Evolutionary conservation across 2,329 filamentous ascomycete genomes (phyloP).

Genomic region (Teratosphaeria epicoccoides): DNA sequence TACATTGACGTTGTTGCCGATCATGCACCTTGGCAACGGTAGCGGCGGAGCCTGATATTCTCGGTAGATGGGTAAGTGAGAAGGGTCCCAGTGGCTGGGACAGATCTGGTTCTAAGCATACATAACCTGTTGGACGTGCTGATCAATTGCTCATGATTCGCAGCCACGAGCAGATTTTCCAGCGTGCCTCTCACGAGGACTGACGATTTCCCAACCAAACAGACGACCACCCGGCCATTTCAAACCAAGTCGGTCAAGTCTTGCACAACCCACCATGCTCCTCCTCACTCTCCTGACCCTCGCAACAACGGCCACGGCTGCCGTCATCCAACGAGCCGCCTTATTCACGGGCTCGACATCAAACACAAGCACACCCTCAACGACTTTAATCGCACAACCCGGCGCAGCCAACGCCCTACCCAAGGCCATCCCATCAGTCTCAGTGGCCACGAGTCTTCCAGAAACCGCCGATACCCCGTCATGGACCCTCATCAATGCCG

Average conservation of each 20-base stretch:
- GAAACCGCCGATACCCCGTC: too few species aligned
- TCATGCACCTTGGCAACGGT: background rate
- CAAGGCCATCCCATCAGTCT: background rate
- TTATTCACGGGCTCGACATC: background rate
- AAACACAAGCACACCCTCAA: background rate
- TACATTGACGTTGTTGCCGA: background rate
- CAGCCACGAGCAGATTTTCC: too few species aligned
- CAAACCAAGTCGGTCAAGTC: background rate
- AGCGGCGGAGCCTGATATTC: background rate
- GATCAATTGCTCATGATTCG: too few species aligned
- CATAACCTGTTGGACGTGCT: too few species aligned
- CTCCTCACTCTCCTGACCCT: background rate
- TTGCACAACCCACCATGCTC: background rate
- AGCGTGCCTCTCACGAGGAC: too few species aligned
- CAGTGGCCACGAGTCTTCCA: background rate
- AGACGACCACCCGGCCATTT: background rate
- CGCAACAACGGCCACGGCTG: background rate
- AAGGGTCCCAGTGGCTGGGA: background rate
- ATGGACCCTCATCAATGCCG: background rate
- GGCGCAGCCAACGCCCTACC: background rate
- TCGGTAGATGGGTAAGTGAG: background rate
- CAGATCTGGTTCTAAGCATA: too few species aligned
- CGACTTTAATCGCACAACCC: background rate
- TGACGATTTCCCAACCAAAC: too few species aligned
- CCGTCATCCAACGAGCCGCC: background rate